phyloP scores from a whole-genome alignment of 257 asterid genomes.

The Primulina eburnea region DNA sequence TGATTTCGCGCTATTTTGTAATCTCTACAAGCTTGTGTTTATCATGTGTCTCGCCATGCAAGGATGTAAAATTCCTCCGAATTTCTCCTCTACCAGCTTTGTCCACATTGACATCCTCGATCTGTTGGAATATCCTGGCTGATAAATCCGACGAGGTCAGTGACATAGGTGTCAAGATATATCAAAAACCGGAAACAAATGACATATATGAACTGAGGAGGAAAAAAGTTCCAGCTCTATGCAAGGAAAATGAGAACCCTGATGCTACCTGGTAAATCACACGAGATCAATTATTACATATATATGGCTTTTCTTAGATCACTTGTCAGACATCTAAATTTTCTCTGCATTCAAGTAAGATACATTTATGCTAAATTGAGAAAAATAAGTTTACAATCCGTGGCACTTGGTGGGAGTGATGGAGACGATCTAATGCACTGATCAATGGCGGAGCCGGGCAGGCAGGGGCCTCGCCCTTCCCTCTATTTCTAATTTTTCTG shows the following conservation, averaged over 20 bases:
- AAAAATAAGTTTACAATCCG: too few species aligned
- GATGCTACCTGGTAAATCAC: slow-evolving; percentile 85
- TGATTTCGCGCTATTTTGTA: too few species aligned
- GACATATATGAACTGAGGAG: slow-evolving; percentile 72
- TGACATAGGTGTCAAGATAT: slow-evolving; percentile 73
- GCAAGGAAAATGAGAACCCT: slow-evolving; percentile 85
- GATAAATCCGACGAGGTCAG: slow-evolving; percentile 87
- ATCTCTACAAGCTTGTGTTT: neutral
- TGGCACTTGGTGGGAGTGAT: too few species aligned
- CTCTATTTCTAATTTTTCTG: too few species aligned
- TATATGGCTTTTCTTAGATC: neutral
- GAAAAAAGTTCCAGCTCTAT: slow-evolving; percentile 72
- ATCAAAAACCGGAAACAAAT: slow-evolving; percentile 84
- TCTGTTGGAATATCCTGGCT: slow-evolving; percentile 94
- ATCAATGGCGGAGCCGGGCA: too few species aligned
- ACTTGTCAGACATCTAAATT: slow-evolving; percentile 3
- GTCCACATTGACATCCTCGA: slow-evolving; percentile 63
- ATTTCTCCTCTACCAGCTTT: slow-evolving; percentile 53
- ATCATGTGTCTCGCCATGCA: slow-evolving; percentile 8
- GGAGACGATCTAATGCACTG: too few species aligned
- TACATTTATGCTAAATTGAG: too few species aligned
- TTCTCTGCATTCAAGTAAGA: neutral
- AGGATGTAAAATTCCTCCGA: slow-evolving; percentile 13
- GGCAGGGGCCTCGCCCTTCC: too few species aligned
- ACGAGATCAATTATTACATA: slow-evolving; percentile 13